Evolutionary conservation across 805 yeast genomes (phyloP), one percentile per base, ranked within the genome.

Genomic region (Starmerella sp.): DNA sequence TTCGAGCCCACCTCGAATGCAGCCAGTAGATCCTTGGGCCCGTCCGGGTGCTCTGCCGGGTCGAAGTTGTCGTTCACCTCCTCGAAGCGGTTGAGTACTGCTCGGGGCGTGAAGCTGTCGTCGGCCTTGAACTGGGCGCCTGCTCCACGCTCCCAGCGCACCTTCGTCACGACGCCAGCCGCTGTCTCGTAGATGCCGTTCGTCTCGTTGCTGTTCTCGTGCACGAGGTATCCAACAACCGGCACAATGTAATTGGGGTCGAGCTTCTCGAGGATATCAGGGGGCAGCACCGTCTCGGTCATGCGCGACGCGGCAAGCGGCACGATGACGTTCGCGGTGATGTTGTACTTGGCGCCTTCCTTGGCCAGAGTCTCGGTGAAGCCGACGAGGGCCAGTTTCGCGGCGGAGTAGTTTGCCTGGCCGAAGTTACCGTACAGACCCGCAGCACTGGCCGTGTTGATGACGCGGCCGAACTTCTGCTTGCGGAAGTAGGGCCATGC

Each of bases 341-440:
- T 91, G 73, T 89, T 88, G 73, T 85, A 80, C 67, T 78, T 86
- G 52, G 69, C 78, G 62, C 98, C 98, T 72, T 91, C 98, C 73
- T 88, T 90, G 30, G 97, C 95, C 66, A 90, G 78, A 8, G 97
- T 89, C 71, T 91, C 96, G 48, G 95, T 84, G 63, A 91, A 80
- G 10, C 97, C 97, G 54, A 91, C 86, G 52, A 89, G 74, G 15
- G 86, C 97, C 59, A 86, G 74, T 71, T 91, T 91, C 28, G 96
- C 97, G 32, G 96, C 90, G 0, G 96, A 82, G 72, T 91, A 91
- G 73, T 91, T 91, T 42, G 95, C 81, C 73, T 91, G 98, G 50
- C 98, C 98, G 72, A 90, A 91, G 73, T 89, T 89, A 59, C 98
- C 98, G 69, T 84, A 91, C 61, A 91, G 76, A 28, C 98, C 98